These are phyloP conservation scores for Sporothrix sp. DNA, from an alignment of 2,329 filamentous ascomycete species.

Conservation along the genomic window DNA sequence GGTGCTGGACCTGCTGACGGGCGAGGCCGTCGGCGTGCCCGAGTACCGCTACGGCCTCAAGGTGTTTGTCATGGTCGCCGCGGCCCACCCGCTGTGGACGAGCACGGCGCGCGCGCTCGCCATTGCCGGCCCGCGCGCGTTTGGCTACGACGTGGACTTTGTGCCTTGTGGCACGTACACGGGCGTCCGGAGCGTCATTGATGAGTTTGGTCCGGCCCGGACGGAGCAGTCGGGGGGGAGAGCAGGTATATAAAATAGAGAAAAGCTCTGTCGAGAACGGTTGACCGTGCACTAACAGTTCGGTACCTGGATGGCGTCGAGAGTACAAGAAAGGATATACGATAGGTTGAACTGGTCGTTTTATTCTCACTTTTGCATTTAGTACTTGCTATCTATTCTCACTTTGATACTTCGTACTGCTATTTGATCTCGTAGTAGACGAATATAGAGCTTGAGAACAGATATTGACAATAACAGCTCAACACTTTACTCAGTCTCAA, in stretches of 20 bases:
- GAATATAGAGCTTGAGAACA: neutral
- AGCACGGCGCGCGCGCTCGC: constrained; percentile 37
- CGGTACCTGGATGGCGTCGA: too few relatives aligned
- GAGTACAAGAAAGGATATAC: too few relatives aligned
- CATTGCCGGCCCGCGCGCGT: constrained; percentile 34
- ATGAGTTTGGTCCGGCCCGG: constrained; percentile 30
- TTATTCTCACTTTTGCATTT: too few relatives aligned
- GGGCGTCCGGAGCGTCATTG: constrained; percentile 43
- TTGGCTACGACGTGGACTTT: constrained; percentile 38
- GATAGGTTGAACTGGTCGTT: too few relatives aligned
- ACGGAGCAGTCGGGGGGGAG: neutral
- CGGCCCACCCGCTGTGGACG: constrained; percentile 45
- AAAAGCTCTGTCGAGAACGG: neutral
- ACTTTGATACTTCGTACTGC: too few relatives aligned
- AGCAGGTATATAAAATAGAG: neutral
- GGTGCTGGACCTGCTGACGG: constrained; percentile 38
- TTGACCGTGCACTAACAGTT: neutral
- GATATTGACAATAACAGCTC: neutral
- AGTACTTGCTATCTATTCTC: too few relatives aligned
- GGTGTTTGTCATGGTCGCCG: constrained; percentile 44
- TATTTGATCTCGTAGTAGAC: neutral
- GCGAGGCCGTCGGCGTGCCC: constrained; percentile 40
- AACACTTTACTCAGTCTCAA: too few relatives aligned
- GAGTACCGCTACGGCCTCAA: constrained; percentile 45
- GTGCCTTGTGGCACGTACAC: constrained; percentile 38